Conservation (phyloP, 179 eudicot genomes). For the Patellifolia procumbens region DNA sequence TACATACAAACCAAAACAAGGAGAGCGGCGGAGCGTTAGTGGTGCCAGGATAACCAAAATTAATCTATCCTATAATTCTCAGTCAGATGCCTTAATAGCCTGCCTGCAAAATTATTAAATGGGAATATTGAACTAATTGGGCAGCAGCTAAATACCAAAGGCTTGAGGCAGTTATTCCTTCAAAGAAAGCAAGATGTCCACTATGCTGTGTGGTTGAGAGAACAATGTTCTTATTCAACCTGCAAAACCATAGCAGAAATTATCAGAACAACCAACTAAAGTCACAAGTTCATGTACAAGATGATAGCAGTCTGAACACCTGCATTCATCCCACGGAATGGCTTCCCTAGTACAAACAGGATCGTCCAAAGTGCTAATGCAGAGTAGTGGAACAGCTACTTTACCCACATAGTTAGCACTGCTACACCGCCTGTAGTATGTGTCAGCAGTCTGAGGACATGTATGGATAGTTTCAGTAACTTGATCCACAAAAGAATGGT, state of each 20-base stretch:
- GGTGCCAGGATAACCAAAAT: not conserved
- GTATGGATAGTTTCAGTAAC: slow-evolving; percentile 27
- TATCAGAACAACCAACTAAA: slow-evolving; percentile 12
- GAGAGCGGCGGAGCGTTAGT: not conserved
- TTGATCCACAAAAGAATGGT: slow-evolving; percentile 1
- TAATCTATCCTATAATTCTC: not conserved
- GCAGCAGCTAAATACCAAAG: slow-evolving; percentile 55
- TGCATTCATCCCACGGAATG: slow-evolving; percentile 99
- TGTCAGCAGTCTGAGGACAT: slow-evolving; percentile 72
- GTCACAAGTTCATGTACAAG: slow-evolving; percentile 1
- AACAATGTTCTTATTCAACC: slow-evolving; percentile 78
- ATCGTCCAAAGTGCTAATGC: slow-evolving; percentile 94
- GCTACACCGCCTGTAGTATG: slow-evolving; percentile 85
- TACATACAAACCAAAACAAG: not conserved
- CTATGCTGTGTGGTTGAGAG: slow-evolving; percentile 82
- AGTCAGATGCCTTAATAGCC: not conserved
- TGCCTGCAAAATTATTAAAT: not conserved
- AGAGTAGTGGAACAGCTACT: slow-evolving; percentile 87
- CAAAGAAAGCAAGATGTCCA: slow-evolving; percentile 93
- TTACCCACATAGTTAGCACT: slow-evolving; percentile 63
- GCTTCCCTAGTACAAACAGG: slow-evolving; percentile 94
- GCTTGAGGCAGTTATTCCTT: slow-evolving; percentile 76
- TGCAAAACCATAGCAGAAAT: slow-evolving; percentile 31
- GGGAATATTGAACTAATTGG: not conserved
- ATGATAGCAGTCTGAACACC: slow-evolving; percentile 38